A percentile compares a stretch with the other conserved stretches of the same genome.
Conservation (phyloP, 2,329 filamentous ascomycete species). For the Epichloe aotearoae region DNA sequence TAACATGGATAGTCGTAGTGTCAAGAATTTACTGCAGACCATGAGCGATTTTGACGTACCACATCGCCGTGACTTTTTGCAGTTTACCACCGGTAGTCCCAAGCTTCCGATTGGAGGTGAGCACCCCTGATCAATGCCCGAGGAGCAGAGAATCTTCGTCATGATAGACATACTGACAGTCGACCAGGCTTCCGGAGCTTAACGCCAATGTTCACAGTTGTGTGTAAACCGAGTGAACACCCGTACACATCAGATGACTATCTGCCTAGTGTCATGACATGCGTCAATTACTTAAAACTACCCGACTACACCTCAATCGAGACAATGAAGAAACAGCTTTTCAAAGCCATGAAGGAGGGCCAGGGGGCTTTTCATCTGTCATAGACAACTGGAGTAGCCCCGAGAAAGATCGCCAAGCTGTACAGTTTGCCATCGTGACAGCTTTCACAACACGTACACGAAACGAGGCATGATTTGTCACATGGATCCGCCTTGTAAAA, state of each 20-base stretch:
- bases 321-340: conserved; percentile 64
- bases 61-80: conserved; percentile 83
- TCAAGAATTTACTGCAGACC: conserved; percentile 80
- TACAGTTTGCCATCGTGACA: background rate
- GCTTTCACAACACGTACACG: background rate
- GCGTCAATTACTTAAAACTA: conserved; percentile 96
- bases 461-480: background rate
- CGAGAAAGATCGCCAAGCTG: background rate
- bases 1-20: conserved; percentile 95
- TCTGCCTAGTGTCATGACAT: conserved; percentile 99
- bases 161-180: conserved; percentile 17
- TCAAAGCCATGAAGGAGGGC: conserved; percentile 81
- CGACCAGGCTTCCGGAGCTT: conserved; percentile 79
- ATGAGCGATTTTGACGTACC: conserved; percentile 75
- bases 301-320: conserved; percentile 80
- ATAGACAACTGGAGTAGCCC: conserved; percentile 20
- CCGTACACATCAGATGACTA: conserved; percentile 94
- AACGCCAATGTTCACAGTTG: conserved; percentile 96
- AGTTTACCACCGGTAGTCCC: conserved; percentile 95
- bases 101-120: conserved; percentile 95
- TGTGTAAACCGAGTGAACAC: conserved; percentile 95
- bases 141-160: background rate
- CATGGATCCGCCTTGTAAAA: background rate
- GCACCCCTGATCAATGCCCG: conserved; percentile 18
- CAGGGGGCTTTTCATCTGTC: conserved; percentile 94